Evolutionary conservation across 371 early-diverging fungal species (phyloP), one percentile per base, ranked within the genome.

Genomic region (Rhizopus delemar): DNA sequence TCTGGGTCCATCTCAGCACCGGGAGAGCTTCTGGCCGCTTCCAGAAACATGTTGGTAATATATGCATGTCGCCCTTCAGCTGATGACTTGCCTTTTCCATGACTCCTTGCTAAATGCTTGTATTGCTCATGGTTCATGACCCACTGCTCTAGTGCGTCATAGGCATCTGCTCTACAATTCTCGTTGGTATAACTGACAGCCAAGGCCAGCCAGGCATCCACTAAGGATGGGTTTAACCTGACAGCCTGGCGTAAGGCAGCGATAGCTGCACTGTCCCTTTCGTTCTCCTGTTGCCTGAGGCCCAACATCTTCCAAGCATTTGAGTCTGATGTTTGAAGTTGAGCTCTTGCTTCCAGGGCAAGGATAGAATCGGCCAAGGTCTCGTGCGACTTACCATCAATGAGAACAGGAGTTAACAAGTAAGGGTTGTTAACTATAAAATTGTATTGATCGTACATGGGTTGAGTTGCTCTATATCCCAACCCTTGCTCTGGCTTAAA

Each of bases 161-260:
- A 93, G 0, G 94, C 93, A 50, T 95, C 89, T 29, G 78, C 79
- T 52, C 82, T 75, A 61, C 81, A 85, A 51, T 83, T 83, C 66
- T 97, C 95, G 61, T 97, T 97, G 7, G 93, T 91, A 71, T 94
- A 95, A 3, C 90, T 88, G 4, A 96, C 94, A 2, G 96, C 88
- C 49, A 97, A 73, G 2, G 87, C 91, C 32, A 94, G 64, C 82
- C 89, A 89, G 6, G 89, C 89, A 46, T 91, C 90, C 13, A 87
- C 59, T 28, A 83, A 62, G 12, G 68, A 58, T 3, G 93, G 90
- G 62, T 94, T 84, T 32, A 86, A 60, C 46, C 75, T 72, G 5
- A 90, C 78, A 4, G 93, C 90, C 52, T 88, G 83, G 28, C 85
- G 80, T 32, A 97, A 72, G 3, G 96, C 93, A 0, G 89, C 86